Conservation (phyloP, 2,329 filamentous ascomycete species). For the Alternaria rosae region DNA sequence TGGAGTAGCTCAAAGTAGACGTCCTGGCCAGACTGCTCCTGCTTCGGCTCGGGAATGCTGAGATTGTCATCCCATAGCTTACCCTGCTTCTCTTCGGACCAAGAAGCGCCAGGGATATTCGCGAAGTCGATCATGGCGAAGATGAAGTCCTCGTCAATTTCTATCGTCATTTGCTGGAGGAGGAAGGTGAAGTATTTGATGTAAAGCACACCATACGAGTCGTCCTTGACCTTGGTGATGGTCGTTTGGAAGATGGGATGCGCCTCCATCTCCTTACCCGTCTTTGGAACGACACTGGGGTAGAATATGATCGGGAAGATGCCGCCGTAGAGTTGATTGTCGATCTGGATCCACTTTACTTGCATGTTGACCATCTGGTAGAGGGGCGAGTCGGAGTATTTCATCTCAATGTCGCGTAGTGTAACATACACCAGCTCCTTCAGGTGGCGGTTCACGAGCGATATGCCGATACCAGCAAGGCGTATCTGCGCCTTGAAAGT, state of each 20-base stretch:
- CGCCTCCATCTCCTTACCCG: constrained; percentile 92
- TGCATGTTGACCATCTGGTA: constrained; percentile 91
- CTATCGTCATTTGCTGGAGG: constrained; percentile 96
- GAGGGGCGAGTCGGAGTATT: constrained; percentile 89
- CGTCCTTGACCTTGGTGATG: constrained; percentile 94
- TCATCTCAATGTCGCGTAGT: constrained; percentile 86
- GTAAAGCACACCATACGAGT: constrained; percentile 96
- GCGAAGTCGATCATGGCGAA: constrained; percentile 95
- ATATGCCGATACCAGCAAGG: constrained; percentile 89
- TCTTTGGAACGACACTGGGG: constrained; percentile 96
- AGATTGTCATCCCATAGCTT: constrained; percentile 88
- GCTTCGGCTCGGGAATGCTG: constrained; percentile 89
- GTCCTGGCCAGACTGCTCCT: constrained; percentile 84
- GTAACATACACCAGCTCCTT: constrained; percentile 94
- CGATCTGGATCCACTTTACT: constrained; percentile 98
- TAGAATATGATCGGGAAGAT: constrained; percentile 98
- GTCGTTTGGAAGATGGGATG: constrained; percentile 94
- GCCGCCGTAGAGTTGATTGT: constrained; percentile 97
- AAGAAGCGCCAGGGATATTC: constrained; percentile 88
- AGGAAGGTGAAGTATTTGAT: constrained; percentile 97
- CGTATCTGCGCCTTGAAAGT: constrained; percentile 90
- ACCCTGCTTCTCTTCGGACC: constrained; percentile 83
- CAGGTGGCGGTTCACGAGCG: constrained; percentile 89
- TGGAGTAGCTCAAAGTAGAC: constrained; percentile 98
- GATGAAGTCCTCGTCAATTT: constrained; percentile 97